Conservation (phyloP, 2,329 filamentous ascomycete genomes). For the Bipolaris sorokiniana region DNA sequence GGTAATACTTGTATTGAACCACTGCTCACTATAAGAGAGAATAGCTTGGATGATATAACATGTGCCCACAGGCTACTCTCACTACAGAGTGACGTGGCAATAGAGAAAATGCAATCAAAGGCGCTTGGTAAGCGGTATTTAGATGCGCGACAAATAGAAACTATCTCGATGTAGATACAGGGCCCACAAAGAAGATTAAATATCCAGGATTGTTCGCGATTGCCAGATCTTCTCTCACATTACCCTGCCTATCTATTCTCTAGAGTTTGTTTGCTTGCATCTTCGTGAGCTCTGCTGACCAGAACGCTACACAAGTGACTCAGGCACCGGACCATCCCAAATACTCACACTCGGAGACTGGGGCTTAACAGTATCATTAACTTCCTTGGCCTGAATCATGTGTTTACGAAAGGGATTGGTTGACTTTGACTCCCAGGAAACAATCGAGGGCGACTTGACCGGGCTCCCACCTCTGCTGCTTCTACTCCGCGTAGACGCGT, state of each 20-base stretch:
- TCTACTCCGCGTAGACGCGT: neutral
- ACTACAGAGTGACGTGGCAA: neutral
- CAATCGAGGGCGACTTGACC: neutral
- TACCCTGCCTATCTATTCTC: neutral
- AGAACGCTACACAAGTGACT: neutral
- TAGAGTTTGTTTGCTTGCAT: neutral
- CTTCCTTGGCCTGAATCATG: neutral
- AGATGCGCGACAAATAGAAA: neutral
- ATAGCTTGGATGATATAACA: neutral
- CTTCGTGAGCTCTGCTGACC: neutral
- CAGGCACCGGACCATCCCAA: slow-evolving; percentile 2
- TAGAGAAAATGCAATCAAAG: neutral
- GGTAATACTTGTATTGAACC: neutral
- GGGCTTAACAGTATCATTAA: too few species aligned
- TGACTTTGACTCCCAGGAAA: slow-evolving; percentile 5
- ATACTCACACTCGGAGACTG: neutral
- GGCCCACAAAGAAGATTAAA: too few species aligned
- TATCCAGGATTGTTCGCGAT: neutral
- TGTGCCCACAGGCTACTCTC: neutral
- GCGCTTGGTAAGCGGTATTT: neutral
- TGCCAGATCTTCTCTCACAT: neutral
- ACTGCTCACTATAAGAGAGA: neutral
- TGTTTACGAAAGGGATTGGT: slow-evolving; percentile 5
- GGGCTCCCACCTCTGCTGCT: neutral
- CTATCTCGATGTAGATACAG: neutral